phyloP scores from a whole-genome alignment of 768 basidiomycete genomes.

The Pisolithus tinctorius region DNA sequence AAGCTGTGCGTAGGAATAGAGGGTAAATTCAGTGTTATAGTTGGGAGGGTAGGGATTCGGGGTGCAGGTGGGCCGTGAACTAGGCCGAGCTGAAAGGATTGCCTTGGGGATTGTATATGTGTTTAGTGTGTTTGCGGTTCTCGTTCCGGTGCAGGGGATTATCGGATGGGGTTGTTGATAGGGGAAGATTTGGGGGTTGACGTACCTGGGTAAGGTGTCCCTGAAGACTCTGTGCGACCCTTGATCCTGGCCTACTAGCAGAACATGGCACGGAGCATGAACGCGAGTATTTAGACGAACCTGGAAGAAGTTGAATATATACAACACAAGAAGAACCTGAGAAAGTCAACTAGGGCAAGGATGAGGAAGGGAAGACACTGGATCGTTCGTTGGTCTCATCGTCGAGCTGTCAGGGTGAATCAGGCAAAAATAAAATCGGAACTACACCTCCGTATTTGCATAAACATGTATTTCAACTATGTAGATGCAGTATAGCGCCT shows the following conservation, averaged over 20 bases:
- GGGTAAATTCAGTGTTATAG: slow-evolving; percentile 57
- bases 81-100: slow-evolving; percentile 37
- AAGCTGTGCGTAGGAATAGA: slow-evolving; percentile 83
- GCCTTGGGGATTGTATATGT: slow-evolving; percentile 21
- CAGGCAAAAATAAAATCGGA: neutral
- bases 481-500: neutral
- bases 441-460: neutral
- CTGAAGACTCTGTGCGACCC: slow-evolving; percentile 31
- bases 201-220: slow-evolving; percentile 31
- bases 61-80: slow-evolving; percentile 36
- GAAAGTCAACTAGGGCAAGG: no score
- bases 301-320: no score
- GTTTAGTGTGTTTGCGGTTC: slow-evolving; percentile 30
- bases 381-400: no score
- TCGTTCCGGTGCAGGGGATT: slow-evolving; percentile 14
- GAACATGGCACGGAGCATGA: slow-evolving; percentile 34
- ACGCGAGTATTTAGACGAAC: slow-evolving; percentile 20
- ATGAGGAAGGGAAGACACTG: no score
- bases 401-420: no score
- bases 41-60: slow-evolving; percentile 40
- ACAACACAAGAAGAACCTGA: no score
- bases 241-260: slow-evolving; percentile 16
- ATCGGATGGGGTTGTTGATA: slow-evolving; percentile 22
- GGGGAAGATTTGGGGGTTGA: slow-evolving; percentile 23
- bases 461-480: neutral